A percentile compares a stretch with the other conserved stretches of the same genome.
Evolutionary conservation across 202 grass and related monocot species (phyloP).

Genomic region (Musa balbisiana): DNA sequence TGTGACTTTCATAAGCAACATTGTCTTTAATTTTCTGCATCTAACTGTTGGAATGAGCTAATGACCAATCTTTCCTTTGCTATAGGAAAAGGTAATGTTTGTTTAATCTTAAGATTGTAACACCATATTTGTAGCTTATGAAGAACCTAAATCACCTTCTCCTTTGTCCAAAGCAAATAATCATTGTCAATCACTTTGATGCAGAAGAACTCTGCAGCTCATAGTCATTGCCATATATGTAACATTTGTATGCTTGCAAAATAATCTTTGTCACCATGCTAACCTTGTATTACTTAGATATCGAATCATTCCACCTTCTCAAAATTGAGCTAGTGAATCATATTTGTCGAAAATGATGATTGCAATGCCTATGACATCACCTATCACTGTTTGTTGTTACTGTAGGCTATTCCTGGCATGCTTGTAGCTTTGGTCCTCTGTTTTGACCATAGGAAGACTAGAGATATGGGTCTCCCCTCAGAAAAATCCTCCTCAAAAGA

Average conservation of each 20-base stretch:
- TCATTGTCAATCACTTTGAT: not conserved
- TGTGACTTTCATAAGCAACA: too few species aligned
- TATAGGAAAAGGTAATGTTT: not conserved
- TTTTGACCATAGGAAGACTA: conserved; percentile 80
- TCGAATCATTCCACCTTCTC: not conserved
- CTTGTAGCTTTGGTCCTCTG: conserved; percentile 89
- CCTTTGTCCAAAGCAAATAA: not conserved
- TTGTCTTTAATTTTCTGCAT: not conserved
- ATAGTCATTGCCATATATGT: not conserved
- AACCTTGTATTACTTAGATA: not conserved
- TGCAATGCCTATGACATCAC: not conserved
- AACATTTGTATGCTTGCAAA: too few species aligned
- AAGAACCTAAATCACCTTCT: not conserved
- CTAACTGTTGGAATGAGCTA: not conserved
- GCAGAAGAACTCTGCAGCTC: not conserved
- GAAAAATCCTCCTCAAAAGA: conserved; percentile 32
- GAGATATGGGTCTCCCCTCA: conserved; percentile 36
- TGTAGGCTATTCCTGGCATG: conserved; percentile 94
- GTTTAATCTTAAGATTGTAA: not conserved
- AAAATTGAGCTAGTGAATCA: not conserved
- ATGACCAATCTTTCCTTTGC: not conserved
- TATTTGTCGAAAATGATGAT: too few species aligned
- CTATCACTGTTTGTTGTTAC: conserved; percentile 10
- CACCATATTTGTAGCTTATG: not conserved
- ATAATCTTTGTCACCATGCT: not conserved